Base-by-base conservation (phyloP, 768 basidiomycete genomes). In the Trametes cingulata region DNA sequence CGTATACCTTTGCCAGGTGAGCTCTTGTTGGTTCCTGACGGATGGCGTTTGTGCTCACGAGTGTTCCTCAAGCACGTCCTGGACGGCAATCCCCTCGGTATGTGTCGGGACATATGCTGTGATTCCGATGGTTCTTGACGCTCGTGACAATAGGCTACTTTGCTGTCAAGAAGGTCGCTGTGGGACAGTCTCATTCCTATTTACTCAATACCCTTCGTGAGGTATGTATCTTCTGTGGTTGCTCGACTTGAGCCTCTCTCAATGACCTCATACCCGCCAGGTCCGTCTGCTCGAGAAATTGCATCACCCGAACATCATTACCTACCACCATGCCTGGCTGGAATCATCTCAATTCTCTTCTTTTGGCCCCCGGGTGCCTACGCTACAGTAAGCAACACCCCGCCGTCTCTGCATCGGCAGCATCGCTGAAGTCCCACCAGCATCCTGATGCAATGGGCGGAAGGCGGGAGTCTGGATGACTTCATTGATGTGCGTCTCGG, bases 81-180 rank as follows among this genome's bases (percentile, higher is more conserved):
- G 36, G 91, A 97, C 56, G 92, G 90, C 9, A 95, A 95, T 67
- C 78, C 85, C 15, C 81, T 98, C 17, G 92, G 91, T 87, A 66
- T 51, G 35, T 36, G 10, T 46, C 40, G 9, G 13, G n/a, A 56
- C 53, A 37, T 41, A 2, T 35, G 22, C 50, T 14, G 10, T 7
- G 6, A 62, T 25, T 52, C 22, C 55, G 36, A 39, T 24, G 19
- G 12, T 15, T 58, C 48, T 46, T 45, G 1, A 8, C 19, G 8
- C 36, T 37, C 39, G n/a, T 6, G 39, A 40, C 14, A n/a, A 40
- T 37, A 84, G 91, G 91, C 27, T 88, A 87, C 65, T 97, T 95
- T 71, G 95, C 95, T 0, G 91, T 97, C 47, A 98, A 98, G 77
- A 98, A 97, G 72, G 93, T 98, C 20, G 94, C 96, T 0, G 91